phyloP scores from a whole-genome alignment of 176 grass and related monocot genomes.

The Paspalum vaginatum region DNA sequence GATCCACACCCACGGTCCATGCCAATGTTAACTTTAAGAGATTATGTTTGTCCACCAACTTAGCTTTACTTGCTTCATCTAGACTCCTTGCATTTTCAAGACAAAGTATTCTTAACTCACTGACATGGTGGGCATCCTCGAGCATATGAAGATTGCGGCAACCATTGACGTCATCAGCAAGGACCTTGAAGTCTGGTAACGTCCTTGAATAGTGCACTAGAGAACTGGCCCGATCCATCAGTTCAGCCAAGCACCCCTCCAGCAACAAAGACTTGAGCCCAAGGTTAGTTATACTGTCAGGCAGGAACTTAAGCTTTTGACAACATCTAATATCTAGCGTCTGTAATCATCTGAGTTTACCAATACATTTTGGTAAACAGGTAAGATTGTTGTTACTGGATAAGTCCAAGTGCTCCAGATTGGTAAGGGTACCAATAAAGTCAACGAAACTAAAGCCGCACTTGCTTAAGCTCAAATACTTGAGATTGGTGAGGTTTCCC shows the following conservation, averaged over 20 bases:
- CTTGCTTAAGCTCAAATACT: not conserved
- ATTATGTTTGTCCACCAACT: not conserved
- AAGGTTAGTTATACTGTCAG: not conserved
- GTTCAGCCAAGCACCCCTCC: not conserved
- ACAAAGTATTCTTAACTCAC: not conserved
- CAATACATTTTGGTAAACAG: not conserved
- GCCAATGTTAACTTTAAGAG: not conserved
- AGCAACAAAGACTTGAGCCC: not conserved
- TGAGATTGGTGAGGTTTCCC: not conserved
- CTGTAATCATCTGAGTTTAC: not conserved
- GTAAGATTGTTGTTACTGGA: fast-evolving
- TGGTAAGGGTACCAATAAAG: not conserved
- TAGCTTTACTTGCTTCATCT: not conserved
- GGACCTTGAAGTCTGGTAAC: not conserved
- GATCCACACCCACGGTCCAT: not conserved
- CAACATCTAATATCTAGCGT: not conserved
- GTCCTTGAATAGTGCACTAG: not conserved
- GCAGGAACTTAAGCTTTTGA: fast-evolving
- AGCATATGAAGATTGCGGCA: not conserved
- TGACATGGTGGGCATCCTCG: not conserved
- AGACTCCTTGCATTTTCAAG: not conserved
- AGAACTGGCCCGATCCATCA: not conserved
- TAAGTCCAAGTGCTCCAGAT: not conserved
- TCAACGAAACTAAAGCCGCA: no score
- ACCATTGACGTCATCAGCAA: not conserved